phyloP scores from a whole-genome alignment of 1,139 yeast species.

The Protomyces arabidopsidicola region DNA sequence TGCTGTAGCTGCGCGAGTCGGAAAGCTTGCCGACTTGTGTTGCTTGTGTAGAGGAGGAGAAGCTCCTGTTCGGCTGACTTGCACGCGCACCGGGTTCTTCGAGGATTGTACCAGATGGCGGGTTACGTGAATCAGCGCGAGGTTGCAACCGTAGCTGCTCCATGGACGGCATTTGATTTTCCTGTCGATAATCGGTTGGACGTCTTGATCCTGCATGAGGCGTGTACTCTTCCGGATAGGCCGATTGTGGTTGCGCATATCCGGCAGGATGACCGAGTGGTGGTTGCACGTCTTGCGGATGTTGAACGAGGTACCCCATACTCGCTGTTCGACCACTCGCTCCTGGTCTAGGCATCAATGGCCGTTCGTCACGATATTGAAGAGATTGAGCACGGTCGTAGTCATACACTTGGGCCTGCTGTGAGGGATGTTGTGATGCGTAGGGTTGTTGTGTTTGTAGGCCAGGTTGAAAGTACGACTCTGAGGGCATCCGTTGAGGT shows the following conservation, averaged over 20 bases:
- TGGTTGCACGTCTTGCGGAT: not conserved
- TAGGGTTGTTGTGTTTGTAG: not conserved
- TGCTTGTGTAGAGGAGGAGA: conserved; percentile 14
- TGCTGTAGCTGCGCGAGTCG: conserved; percentile 9
- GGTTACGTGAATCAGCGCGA: not conserved
- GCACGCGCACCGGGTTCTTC: not conserved
- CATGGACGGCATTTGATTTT: not conserved
- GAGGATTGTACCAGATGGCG: not conserved
- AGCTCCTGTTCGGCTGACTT: conserved; percentile 3
- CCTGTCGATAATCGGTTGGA: not conserved
- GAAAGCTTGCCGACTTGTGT: conserved; percentile 3
- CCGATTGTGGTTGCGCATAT: not conserved
- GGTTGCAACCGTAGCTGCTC: not conserved
- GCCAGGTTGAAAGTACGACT: not conserved
- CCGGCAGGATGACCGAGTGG: not conserved
- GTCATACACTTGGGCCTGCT: conserved; percentile 1
- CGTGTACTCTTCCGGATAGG: not conserved
- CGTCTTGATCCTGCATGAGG: not conserved
- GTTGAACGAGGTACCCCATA: not conserved
- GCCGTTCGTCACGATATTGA: conserved; percentile 4
- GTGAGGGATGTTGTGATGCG: not conserved
- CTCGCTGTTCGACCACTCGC: not conserved
- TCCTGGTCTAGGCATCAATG: not conserved
- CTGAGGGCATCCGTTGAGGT: conserved; percentile 19
- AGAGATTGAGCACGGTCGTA: conserved; percentile 21